Base-by-base conservation (phyloP, 1,284 basidiomycete species). In the Earliella scabrosa region DNA sequence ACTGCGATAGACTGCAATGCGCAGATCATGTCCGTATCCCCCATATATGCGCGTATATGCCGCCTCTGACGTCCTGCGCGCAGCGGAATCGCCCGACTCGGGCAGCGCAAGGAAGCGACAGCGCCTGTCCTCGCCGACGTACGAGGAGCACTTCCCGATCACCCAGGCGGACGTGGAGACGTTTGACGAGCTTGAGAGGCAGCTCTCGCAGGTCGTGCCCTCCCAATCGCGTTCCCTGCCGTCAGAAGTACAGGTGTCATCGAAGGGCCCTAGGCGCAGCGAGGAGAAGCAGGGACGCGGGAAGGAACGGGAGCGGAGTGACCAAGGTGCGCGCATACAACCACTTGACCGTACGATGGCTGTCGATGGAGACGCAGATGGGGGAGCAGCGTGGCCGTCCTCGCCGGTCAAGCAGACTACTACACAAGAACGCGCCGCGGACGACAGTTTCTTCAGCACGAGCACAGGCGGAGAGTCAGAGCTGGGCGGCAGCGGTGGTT, bases 111-210 rank as follows among this genome's bases (percentile, higher is more conserved):
- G 59, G 5, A 68, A 90, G 71, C 77, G 83, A 29, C 80, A 81
- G 63, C 77, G 87, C 43, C 75, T 87, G 35, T 87, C 86, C 1
- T 90, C 87, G 6, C 87, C 88, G 0, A 82, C 83, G n/a, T 87
- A 84, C 63, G 87, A 88, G 53, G 77, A 80, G 34, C 80, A 82
- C 57, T 68, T 82, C 20, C 75, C 68, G 6, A 76, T 83, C 52
- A 88, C 81, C 50, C 80, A 83, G 58, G 77, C 84, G 29, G 81
- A 86, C 51, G 68, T 88, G 5, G 70, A 73, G 13, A 83, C 78
- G 1, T 79, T 88, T 43, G 85, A 88, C 60, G 73, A 73, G 31
- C 68, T 87, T 7, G 83, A 87, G 36, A 68, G 72, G 6, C 69
- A 65, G 26, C 71, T 83, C 1, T 81, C 82, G 2, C 84, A 83